These are phyloP conservation scores for Acidomyces sp. DNA, from an alignment of 495 filamentous ascomycete genomes.

Conservation along the genomic window DNA sequence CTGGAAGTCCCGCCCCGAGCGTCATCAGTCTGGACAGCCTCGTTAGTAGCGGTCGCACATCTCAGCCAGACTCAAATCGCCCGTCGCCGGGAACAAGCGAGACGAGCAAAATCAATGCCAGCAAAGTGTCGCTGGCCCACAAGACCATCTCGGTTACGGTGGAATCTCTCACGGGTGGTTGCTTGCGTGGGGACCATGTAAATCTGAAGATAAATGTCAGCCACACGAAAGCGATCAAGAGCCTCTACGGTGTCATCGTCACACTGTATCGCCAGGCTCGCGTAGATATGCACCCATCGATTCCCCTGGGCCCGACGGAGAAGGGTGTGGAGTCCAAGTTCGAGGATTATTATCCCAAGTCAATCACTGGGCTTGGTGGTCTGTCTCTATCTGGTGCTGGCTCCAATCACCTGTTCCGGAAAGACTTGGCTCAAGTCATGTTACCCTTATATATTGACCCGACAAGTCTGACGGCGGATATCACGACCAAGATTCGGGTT, in stretches of 20 bases:
- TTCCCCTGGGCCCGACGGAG: constrained; percentile 45
- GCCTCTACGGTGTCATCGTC: constrained; percentile 79
- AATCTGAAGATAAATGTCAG: constrained; percentile 68
- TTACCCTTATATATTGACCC: constrained; percentile 79
- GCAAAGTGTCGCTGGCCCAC: constrained; percentile 31
- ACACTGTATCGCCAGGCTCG: constrained; percentile 86
- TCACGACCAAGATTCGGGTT: constrained; percentile 70
- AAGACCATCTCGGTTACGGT: constrained; percentile 81
- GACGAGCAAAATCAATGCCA: constrained; percentile 30
- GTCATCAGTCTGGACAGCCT: constrained; percentile 52
- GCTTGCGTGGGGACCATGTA: constrained; percentile 71
- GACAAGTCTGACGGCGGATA: constrained; percentile 54
- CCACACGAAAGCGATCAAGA: constrained; percentile 77
- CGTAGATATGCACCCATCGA: constrained; percentile 71
- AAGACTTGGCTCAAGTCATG: constrained; percentile 80
- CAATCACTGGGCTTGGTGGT: constrained; percentile 58
- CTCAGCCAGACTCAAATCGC: constrained; percentile 3
- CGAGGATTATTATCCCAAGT: constrained; percentile 73
- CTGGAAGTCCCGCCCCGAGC: constrained; percentile 40
- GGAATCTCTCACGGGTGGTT: constrained; percentile 68
- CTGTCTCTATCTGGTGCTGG: constrained; percentile 69
- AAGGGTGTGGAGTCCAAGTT: constrained; percentile 55
- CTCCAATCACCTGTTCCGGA: constrained; percentile 77
- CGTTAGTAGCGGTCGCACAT: constrained; percentile 37
- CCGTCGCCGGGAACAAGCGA: constrained; percentile 32